A percentile compares a stretch with the other conserved stretches of the same genome.
Evolutionary conservation across 176 grass and related monocot genomes (phyloP).

Genomic region (Oryza meridionalis): DNA sequence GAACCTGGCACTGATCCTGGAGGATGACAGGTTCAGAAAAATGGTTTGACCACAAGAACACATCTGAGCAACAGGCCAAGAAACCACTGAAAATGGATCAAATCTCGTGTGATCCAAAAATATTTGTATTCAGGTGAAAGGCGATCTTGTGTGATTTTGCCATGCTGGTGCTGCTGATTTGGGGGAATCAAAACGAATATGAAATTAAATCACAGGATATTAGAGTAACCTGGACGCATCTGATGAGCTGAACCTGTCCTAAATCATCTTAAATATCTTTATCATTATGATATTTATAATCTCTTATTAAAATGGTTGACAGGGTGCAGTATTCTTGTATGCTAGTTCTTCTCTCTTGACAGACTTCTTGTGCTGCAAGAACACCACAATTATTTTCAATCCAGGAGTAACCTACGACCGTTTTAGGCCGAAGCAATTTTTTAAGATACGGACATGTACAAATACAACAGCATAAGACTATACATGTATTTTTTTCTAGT

Average conservation of each 20-base stretch:
- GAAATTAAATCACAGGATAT: background rate
- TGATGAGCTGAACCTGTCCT: constrained; percentile 11
- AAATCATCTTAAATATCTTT: background rate
- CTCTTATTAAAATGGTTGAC: background rate
- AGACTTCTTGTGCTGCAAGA: constrained; percentile 25
- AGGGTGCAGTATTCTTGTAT: background rate
- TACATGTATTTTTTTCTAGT: no score
- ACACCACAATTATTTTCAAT: background rate
- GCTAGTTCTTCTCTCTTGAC: background rate
- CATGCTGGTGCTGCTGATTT: background rate
- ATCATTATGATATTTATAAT: background rate
- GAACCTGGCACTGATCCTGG: constrained; percentile 19
- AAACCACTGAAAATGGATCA: background rate
- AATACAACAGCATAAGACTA: no score
- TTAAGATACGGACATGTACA: background rate
- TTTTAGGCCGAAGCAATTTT: background rate
- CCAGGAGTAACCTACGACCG: no score
- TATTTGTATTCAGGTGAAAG: background rate
- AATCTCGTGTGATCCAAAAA: constrained; percentile 8
- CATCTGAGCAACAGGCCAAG: background rate
- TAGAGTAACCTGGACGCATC: background rate
- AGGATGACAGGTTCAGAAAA: background rate
- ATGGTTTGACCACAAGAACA: constrained; percentile 21
- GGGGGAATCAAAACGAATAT: constrained; percentile 24
- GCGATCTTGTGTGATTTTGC: background rate